These are phyloP conservation scores for Fusarium longipes DNA, from an alignment of 2,329 filamentous ascomycete genomes.

Conservation along the genomic window DNA sequence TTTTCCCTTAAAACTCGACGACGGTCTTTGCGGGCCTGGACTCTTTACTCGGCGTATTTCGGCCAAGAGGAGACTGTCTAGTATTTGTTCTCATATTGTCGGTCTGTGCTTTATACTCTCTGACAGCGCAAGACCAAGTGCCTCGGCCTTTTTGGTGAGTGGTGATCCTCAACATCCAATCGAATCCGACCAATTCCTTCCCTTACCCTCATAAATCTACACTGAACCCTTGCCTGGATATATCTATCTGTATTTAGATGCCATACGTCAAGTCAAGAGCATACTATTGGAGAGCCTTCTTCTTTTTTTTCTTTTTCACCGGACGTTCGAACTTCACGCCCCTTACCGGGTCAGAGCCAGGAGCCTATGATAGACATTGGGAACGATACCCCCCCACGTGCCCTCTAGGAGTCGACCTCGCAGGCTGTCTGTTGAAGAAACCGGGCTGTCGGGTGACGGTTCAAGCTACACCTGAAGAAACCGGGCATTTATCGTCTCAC, in stretches of 20 bases:
- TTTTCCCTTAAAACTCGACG: conserved; percentile 14
- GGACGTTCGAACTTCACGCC: conserved; percentile 22
- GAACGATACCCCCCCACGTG: conserved; percentile 42
- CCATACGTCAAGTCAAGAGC: conserved; percentile 10
- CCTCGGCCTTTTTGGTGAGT: conserved; percentile 41
- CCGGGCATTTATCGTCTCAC: conserved; percentile 39
- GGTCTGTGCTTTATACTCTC: conserved; percentile 26
- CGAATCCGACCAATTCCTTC: conserved; percentile 18
- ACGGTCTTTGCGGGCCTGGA: conserved; percentile 5
- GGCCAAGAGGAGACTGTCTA: neutral
- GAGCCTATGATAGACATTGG: conserved; percentile 23
- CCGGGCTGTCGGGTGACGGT: conserved; percentile 40
- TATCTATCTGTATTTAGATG: conserved; percentile 20
- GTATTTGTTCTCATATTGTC: conserved; percentile 2
- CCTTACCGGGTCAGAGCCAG: conserved; percentile 12
- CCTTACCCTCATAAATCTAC: conserved; percentile 26
- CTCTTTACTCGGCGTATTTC: conserved; percentile 1
- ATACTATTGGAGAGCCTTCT: conserved; percentile 5
- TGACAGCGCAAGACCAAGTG: conserved; percentile 20
- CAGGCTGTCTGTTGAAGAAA: conserved; percentile 22
- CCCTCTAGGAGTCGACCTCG: conserved; percentile 39
- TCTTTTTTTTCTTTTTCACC: conserved; percentile 2
- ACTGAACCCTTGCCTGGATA: conserved; percentile 18
- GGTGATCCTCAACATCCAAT: conserved; percentile 24
- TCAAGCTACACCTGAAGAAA: conserved; percentile 32